Percentiles rank a stretch among this genome's conserved stretches.
Evolutionary conservation across 2,329 filamentous ascomycete species (phyloP).

Genomic region (Sporothrix variecibatus): DNA sequence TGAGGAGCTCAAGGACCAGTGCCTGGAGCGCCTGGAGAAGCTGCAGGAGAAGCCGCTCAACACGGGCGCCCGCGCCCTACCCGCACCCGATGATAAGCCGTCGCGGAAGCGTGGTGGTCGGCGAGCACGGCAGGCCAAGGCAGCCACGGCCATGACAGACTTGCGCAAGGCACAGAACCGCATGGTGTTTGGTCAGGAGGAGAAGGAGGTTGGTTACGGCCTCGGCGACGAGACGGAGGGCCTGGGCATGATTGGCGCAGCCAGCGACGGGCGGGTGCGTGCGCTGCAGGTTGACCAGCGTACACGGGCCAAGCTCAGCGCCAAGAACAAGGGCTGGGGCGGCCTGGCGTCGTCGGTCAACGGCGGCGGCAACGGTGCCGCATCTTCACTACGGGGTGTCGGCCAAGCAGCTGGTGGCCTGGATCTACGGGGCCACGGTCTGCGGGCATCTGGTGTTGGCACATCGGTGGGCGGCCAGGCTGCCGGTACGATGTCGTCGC

Average conservation of each 20-base stretch:
- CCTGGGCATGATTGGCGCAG: slow-evolving; percentile 91
- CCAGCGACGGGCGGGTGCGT: slow-evolving; percentile 85
- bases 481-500: slow-evolving; percentile 77
- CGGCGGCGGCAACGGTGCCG: slow-evolving; percentile 54
- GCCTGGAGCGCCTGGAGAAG: slow-evolving; percentile 85
- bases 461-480: slow-evolving; percentile 58
- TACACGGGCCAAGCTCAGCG: slow-evolving; percentile 88
- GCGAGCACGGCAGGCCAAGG: slow-evolving; percentile 90
- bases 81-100: slow-evolving; percentile 93
- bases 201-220: slow-evolving; percentile 89
- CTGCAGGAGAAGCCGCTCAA: slow-evolving; percentile 89
- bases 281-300: slow-evolving; percentile 88
- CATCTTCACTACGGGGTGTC: slow-evolving; percentile 81
- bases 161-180: slow-evolving; percentile 94
- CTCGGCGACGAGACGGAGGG: slow-evolving; percentile 82
- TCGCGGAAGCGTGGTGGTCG: slow-evolving; percentile 88
- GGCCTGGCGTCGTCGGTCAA: slow-evolving; percentile 44
- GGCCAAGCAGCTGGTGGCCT: slow-evolving; percentile 65
- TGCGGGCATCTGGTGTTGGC: slow-evolving; percentile 81
- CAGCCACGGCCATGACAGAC: slow-evolving; percentile 95
- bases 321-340: slow-evolving; percentile 96
- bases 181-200: slow-evolving; percentile 93
- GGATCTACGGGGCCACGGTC: slow-evolving; percentile 74
- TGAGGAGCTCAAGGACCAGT: slow-evolving; percentile 77
- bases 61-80: slow-evolving; percentile 81